Evolutionary conservation across 306 rosid species (phyloP).

Genomic region (Inga oerstediana): DNA sequence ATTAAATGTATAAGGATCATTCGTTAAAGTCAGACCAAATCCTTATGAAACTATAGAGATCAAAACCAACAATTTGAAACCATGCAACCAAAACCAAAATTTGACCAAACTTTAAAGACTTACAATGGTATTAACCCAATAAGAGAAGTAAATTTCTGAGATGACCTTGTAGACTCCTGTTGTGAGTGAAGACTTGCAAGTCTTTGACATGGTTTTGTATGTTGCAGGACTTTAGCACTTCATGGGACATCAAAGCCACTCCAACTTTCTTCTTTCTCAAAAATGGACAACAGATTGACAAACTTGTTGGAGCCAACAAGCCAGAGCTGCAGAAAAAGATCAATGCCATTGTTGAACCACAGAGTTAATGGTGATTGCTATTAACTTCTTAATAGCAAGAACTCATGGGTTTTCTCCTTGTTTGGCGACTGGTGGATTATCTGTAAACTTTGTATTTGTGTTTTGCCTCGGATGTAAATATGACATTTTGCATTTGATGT

Average conservation of each 20-base stretch:
- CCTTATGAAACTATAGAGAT: too few species aligned
- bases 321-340: conserved; percentile 84
- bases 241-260: conserved; percentile 98
- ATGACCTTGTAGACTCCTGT: background rate
- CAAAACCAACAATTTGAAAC: too few species aligned
- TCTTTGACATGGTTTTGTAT: conserved; percentile 21
- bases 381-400: conserved; percentile 21
- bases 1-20: too few species aligned
- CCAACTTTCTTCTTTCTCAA: conserved; percentile 95
- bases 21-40: too few species aligned
- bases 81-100: too few species aligned
- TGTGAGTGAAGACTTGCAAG: background rate
- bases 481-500: conserved; percentile 20
- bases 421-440: conserved; percentile 20
- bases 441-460: conserved; percentile 11
- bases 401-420: background rate
- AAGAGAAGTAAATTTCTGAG: background rate
- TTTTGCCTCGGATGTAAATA: conserved; percentile 35
- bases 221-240: conserved; percentile 85
- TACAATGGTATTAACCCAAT: too few species aligned
- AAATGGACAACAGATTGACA: conserved; percentile 85
- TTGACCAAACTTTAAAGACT: too few species aligned
- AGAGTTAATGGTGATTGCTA: conserved; percentile 29
- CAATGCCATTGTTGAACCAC: conserved; percentile 57
- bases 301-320: conserved; percentile 98